Conservation (phyloP, 306 rosid genomes). For the Prunus persica region DNA sequence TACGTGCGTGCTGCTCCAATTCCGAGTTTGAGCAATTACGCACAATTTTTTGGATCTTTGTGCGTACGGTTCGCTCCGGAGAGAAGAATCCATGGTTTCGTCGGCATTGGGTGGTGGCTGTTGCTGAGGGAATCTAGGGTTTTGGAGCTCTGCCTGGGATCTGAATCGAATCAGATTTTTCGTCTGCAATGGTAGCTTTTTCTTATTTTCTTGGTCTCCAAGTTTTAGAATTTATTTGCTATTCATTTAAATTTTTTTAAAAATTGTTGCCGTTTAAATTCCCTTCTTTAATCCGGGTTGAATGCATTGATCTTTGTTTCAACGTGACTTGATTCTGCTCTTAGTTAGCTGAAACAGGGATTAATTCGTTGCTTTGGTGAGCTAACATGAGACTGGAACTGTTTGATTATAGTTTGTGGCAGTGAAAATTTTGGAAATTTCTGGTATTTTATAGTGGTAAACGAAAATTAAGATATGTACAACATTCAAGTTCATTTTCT, state of each 20-base stretch:
- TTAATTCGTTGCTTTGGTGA: conserved; percentile 10
- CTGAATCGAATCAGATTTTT: conserved; percentile 24
- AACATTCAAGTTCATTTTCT: neutral
- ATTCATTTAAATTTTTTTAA: neutral
- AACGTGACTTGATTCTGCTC: neutral
- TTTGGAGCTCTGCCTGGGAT: conserved; percentile 41
- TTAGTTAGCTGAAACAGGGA: conserved; percentile 4
- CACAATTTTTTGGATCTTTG: conserved; percentile 32
- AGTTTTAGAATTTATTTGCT: neutral
- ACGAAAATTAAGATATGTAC: neutral
- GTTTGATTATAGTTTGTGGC: conserved; percentile 10
- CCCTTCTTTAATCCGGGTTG: neutral
- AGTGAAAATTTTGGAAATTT: neutral
- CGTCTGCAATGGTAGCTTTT: conserved; percentile 47
- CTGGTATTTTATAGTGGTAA: neutral
- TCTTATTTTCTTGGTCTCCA: conserved; percentile 13
- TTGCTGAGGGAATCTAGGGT: conserved; percentile 41
- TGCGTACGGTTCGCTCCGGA: neutral
- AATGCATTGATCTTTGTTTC: conserved; percentile 2
- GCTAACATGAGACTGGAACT: neutral
- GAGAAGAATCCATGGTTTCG: conserved; percentile 20
- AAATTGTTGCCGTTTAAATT: neutral
- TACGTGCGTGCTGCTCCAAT: neutral
- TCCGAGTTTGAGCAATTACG: neutral
- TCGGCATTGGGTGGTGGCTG: conserved; percentile 30